Base-by-base conservation (phyloP, 225 moss, liverwort and hornwort species). In the Pleurozium schreberi region DNA sequence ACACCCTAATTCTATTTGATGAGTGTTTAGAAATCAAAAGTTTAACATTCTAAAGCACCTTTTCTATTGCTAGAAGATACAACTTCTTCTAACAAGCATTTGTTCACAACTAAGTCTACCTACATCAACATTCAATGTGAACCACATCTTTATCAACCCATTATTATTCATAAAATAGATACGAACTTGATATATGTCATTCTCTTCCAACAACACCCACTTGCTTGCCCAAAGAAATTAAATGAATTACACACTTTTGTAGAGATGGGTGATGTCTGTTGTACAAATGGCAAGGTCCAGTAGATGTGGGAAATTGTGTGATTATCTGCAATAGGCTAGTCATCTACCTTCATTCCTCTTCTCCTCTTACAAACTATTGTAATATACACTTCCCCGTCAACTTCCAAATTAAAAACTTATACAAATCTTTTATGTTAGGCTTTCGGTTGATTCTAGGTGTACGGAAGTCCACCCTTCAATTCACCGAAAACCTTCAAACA, bases 281-380 rank as follows among this genome's bases (percentile, higher is more conserved):
- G 10, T 45, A 11, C 6, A 73, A 73, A 28, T 30, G 10, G 17
- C 3, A 71, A 0, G 45, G 16, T 43, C 6, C 0, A 4, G 0
- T 47, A 30, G 18, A 49, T 19, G 49, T 11, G 0, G 7, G 0
- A 18, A n/a, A 47, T 43, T 6, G 4, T 10, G 6, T 18, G 18
- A 45, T 0, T 18, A 4, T 30, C 0, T 0, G 1, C 0, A 11
- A 2, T 18, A 73, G 18, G 47, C 0, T 30, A 1, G 10, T 61
- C 58, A 58, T 27, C 45, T 74, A 47, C 31, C 18, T 18, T 18
- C 18, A 50, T 34, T 52, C 9, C 1, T 0, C 36, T 76, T 38
- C 53, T 36, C 9, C 6, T 55, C 36, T 38, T 9, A 14, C 53
- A 53, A 52, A 53, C 15, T 25, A 38, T 77, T 10, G 1, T n/a